Evolutionary conservation across 106 monocot species (phyloP).

Genomic region (Dactylorhiza incarnata): DNA sequence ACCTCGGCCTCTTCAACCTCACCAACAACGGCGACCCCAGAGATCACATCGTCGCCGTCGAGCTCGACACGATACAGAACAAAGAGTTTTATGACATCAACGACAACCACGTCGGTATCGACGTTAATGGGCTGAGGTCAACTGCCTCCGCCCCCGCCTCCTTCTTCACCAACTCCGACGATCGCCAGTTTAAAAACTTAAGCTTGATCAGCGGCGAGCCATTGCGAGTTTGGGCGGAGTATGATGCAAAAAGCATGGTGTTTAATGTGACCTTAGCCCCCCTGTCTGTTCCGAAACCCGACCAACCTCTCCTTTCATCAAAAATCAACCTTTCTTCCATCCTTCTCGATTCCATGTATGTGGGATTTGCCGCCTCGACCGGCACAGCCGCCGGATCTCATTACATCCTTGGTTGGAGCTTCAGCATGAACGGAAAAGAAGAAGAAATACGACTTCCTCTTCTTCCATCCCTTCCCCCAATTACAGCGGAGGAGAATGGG

Average conservation of each 20-base stretch:
- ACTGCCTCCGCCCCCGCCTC: constrained; percentile 6
- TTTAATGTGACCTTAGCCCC: constrained; percentile 10
- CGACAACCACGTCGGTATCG: constrained; percentile 25
- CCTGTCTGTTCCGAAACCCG: neutral
- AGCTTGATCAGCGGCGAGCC: constrained; percentile 16
- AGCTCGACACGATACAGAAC: constrained; percentile 17
- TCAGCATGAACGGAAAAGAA: constrained; percentile 5
- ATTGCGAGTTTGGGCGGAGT: constrained; percentile 11
- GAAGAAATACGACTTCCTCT: neutral
- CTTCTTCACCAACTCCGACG: neutral
- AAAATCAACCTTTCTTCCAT: constrained; percentile 11
- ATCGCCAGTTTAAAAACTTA: constrained; percentile 3
- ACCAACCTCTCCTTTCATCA: constrained; percentile 6
- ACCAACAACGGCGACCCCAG: constrained; percentile 4
- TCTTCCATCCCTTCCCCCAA: constrained; percentile 2
- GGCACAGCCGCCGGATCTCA: neutral
- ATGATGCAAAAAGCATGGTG: neutral
- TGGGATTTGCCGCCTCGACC: constrained; percentile 6
- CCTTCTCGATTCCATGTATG: constrained; percentile 7
- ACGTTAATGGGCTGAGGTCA: constrained; percentile 10
- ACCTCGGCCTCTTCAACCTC: constrained; percentile 16
- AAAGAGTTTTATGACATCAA: constrained; percentile 15
- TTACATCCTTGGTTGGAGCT: constrained; percentile 16
- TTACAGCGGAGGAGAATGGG: neutral
- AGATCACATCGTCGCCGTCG: constrained; percentile 12